These are phyloP conservation scores for Yamadazyma sp. DNA, from an alignment of 1,139 yeast species.

Conservation along the genomic window DNA sequence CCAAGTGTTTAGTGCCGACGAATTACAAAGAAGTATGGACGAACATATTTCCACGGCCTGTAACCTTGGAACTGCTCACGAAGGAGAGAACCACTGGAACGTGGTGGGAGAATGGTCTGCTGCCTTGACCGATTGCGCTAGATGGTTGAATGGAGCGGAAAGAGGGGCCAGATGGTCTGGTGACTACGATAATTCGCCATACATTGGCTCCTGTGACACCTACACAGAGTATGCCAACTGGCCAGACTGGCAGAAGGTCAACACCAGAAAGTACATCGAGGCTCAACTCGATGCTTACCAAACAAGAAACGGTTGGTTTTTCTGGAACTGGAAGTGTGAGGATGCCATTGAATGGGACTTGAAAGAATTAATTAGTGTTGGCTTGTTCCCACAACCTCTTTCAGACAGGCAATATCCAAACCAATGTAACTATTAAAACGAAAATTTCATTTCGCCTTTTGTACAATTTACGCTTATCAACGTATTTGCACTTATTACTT, in stretches of 20 bases:
- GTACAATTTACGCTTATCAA: not conserved
- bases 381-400: constrained; percentile 80
- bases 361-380: constrained; percentile 52
- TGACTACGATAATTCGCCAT: constrained; percentile 49
- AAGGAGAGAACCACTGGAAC: constrained; percentile 66
- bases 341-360: constrained; percentile 86
- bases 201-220: constrained; percentile 64
- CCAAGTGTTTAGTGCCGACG: constrained; percentile 74
- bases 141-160: constrained; percentile 90
- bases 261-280: constrained; percentile 73
- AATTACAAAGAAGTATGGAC: constrained; percentile 55
- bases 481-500: no score
- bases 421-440: constrained; percentile 52
- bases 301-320: constrained; percentile 74
- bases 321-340: constrained; percentile 95
- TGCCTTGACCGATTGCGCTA: constrained; percentile 90
- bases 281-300: constrained; percentile 89
- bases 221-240: constrained; percentile 58
- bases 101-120: constrained; percentile 93
- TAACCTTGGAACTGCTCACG: constrained; percentile 52
- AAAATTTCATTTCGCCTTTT: not conserved
- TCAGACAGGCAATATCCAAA: constrained; percentile 63
- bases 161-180: constrained; percentile 87
- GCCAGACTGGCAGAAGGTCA: constrained; percentile 55
- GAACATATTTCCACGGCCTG: constrained; percentile 68